Evolutionary conservation across 306 rosid genomes (phyloP), one percentile per base, ranked within the genome.

Genomic region (Cicer judaicum): DNA sequence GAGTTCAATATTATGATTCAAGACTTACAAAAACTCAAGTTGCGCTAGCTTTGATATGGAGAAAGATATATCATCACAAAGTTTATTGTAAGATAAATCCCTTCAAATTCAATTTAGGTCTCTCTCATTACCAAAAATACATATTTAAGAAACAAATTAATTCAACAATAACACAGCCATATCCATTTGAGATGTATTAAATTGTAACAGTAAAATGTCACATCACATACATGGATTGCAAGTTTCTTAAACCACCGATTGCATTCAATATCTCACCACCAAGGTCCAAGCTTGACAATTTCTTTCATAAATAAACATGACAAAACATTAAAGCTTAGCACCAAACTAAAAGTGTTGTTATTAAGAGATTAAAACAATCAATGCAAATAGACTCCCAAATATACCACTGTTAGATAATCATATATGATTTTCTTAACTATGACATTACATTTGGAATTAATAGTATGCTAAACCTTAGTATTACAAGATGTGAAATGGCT

Each of bases 261-360:
- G 97, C 89, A 0, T 97, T 82, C 11, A 97, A 93, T 80, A 93
- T 88, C 84, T 88, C 98, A 38, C 98, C 98, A 39, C 88, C 94
- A 14, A 93, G 85, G 61, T 89, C 86, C 79, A 93, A 74, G 48
- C 83, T 83, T 1, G 97, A 91, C 40, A 93, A 71, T 76, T 93
- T 93, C 92, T 97, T 93, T 65, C 68, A 71, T 5, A 43, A 66
- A 64, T 18, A 18, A 18, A 18, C 15, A 12, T 6, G 29, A 59
- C 6, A 55, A 53, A 15, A 38, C 11, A 29, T 11, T 59, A 59
- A 0, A 59, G 1, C 6, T 14, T 5, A 57, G 18, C 16, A 56
- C 2, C 9, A 1, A 13, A 7, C 7, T 29, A 34, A 65, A 40
- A 18, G 6, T 10, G 8, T 1, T 14, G 2, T 0, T 4, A 15